Base-by-base conservation (phyloP, 2,329 filamentous ascomycete species). In the Drechslerella dactyloides region DNA sequence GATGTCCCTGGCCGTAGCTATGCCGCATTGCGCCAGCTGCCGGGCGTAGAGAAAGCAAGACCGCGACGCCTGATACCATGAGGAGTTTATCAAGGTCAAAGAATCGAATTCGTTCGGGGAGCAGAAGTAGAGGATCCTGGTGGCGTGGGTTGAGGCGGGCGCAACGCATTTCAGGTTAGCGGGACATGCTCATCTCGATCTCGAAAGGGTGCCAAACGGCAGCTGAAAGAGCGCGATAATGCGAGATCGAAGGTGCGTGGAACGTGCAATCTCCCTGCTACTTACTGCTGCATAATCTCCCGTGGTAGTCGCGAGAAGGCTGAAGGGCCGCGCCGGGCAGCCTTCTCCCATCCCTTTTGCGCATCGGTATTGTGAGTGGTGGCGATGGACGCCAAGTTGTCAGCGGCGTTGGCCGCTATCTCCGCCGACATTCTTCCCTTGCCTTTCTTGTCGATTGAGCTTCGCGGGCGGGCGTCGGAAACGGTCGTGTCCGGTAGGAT, bases 251-350 rank as follows among this genome's bases (percentile, higher is more conserved):
- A 48, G 69, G 74, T 50, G 60, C 23, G 57, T 27, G 62, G 60
- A 15, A 56, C 0, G 21, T 50, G 42, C 23, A 54, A 11, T 44
- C 17, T 44, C 44, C n/a, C 4, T n/a, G 52, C 51, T 40, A 80
- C 85, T 79, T 80, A 89, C 87, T 89, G 86, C 77, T 88, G 81
- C 75, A 90, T 88, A 69, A 90, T 89, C 78, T 89, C 87, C 78
- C 88, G 85, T 4, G 87, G 87, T 10, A 90, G 81, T 51, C 81
- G 82, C 37, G 84, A 81, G 75, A 89, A 86, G 35, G 83, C 82
- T 30, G 80, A 77, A 17, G 75, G 27, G 30, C 59, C 58, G 24
- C 48, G 42, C 19, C 40, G 37, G 13, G 50, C 56, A 13, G 33
- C 4, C 23, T 65, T 56, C 60, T 72, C 50, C 37, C 37, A 52